Base-by-base conservation (phyloP, 371 early-diverging fungal species). In the Rhizopus arrhizus region DNA sequence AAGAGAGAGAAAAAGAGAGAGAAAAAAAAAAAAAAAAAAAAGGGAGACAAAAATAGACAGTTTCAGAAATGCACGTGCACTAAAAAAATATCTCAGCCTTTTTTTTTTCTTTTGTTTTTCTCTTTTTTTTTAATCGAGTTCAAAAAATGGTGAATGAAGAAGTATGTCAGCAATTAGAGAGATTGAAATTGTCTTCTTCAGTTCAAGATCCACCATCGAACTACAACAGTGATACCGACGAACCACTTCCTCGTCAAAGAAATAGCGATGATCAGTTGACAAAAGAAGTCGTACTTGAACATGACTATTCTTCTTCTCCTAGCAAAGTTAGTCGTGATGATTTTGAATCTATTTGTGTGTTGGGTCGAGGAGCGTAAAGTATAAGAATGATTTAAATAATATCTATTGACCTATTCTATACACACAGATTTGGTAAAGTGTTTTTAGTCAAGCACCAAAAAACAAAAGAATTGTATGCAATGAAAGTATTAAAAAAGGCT, bases 401-500 rank as follows among this genome's bases (percentile, higher is more conserved):
- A 5, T n/a, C 4, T 41, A 29, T 40, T 59, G 10, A 53, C n/a
- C 6, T 45, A 7, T 46, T 46, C 5, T 22, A 45, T 42, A 13
- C 36, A 2, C 29, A 13, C 65, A 85, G 87, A 8, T 94, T 89
- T 66, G 92, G 91, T 41, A 89, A 90, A 66, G 91, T 94, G 7
- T 91, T 86, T 49, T 70, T 93, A 56, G 95, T 93, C 6, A 80
- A 85, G 49, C 88, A 91, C 69, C 84, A 85, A 64, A 69, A 68
- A 34, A 81, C 85, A 4, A 64, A 65, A 34, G 73, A 81, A 38
- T 73, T 89, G 15, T 96, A 87, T 72, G 97, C 97, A 2, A 95
- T 96, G 95, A 96, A 96, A 73, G 94, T 93, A 3, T 82, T 96
- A 41, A 87, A 88, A 66, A 96, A 96, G 75, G 95, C 95, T 0